Conservation (phyloP, 768 basidiomycete genomes). For the Hemileccinum impolitum region DNA sequence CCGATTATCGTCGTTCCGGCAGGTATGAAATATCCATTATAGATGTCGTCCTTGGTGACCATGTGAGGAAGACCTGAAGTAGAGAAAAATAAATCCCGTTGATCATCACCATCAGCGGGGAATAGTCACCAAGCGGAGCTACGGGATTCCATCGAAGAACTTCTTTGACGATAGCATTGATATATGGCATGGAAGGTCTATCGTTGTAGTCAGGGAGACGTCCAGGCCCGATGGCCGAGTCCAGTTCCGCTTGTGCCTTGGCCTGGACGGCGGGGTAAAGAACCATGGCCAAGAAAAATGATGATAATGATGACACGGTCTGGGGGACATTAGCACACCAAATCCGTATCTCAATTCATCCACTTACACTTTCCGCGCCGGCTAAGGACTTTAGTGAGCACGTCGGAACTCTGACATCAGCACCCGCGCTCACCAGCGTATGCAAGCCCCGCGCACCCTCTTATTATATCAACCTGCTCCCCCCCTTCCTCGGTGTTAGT, state of each 20-base stretch:
- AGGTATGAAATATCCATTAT: slow-evolving; percentile 32
- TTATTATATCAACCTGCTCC: slow-evolving; percentile 34
- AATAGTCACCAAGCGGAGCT: slow-evolving; percentile 31
- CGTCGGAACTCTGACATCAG: background rate
- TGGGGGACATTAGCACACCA: slow-evolving; percentile 7
- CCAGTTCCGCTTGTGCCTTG: slow-evolving; percentile 29
- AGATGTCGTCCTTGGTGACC: slow-evolving; percentile 31
- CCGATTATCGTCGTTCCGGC: slow-evolving; percentile 50
- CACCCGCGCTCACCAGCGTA: slow-evolving; percentile 39
- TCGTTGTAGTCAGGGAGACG: slow-evolving; percentile 32
- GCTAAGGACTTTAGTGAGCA: slow-evolving; percentile 25
- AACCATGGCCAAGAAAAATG: slow-evolving; percentile 31
- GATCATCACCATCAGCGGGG: slow-evolving; percentile 8
- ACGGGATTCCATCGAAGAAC: slow-evolving; percentile 33
- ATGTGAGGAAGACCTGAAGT: slow-evolving; percentile 30
- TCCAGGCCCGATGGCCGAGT: slow-evolving; percentile 24
- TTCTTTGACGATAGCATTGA: slow-evolving; percentile 30
- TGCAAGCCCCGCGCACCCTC: slow-evolving; percentile 43
- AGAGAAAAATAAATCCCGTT: slow-evolving; percentile 9
- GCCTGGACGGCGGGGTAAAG: slow-evolving; percentile 27
- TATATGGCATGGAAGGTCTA: slow-evolving; percentile 24
- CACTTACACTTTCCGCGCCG: slow-evolving; percentile 38
- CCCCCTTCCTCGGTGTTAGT: slow-evolving; percentile 2
- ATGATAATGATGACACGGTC: slow-evolving; percentile 31
- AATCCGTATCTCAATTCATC: background rate